phyloP scores from a whole-genome alignment of 1,284 basidiomycete species.

The Psilocybe mexicana region DNA sequence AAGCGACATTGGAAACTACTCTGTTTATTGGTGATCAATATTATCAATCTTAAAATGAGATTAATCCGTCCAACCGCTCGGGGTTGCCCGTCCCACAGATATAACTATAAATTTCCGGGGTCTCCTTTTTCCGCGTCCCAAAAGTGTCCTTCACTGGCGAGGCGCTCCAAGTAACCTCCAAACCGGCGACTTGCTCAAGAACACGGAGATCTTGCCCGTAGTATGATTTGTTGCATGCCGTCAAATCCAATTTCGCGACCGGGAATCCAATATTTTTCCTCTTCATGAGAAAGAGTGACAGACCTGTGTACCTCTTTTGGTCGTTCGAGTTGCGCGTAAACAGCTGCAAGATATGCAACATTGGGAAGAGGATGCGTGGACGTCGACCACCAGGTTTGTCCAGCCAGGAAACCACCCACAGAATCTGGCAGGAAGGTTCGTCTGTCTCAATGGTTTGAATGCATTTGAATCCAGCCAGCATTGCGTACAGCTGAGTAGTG shows the following conservation, averaged over 20 bases:
- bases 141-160: no score
- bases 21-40: no score
- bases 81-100: no score
- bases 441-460: neutral
- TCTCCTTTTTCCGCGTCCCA: no score
- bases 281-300: neutral
- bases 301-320: neutral
- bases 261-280: neutral
- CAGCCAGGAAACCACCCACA: neutral
- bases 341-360: neutral
- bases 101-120: no score
- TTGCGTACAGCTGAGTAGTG: neutral
- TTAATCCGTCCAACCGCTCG: no score
- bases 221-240: neutral
- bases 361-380: neutral
- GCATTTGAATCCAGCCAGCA: neutral
- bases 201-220: no score
- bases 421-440: neutral
- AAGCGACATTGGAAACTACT: no score
- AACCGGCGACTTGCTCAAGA: no score
- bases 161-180: no score
- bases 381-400: neutral
- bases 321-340: neutral
- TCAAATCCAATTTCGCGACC: neutral
- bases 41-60: no score